Evolutionary conservation across 2,329 filamentous ascomycete genomes (phyloP), one percentile per base, ranked within the genome.

Genomic region (Fusarium bactridioides): DNA sequence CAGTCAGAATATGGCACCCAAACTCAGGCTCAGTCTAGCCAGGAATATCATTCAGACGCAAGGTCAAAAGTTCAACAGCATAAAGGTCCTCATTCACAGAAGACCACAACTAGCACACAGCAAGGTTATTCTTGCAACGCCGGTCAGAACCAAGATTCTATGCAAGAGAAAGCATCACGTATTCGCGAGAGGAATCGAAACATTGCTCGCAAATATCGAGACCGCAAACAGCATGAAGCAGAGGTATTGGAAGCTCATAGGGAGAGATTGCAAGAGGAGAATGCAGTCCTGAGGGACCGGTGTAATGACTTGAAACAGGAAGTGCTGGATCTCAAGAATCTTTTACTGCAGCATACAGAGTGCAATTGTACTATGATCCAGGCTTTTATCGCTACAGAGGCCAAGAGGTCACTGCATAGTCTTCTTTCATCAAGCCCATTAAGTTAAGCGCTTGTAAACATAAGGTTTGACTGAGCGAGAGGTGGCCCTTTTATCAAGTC

Each of bases 1-100:
- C 21, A 23, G 6, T 11, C 37, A 38, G 19, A 4, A 21, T 12
- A 21, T 8, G 37, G 8, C 10, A 38, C 1, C 5, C 5, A 12
- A 12, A 13, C 5, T 13, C 11, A 7, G 11, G 1, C 40, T 23
- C n/a, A 23, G 21, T 13, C 40, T n/a, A 7, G n/a, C 10, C n/a
- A 7, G 10, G 15, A 44, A 11, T 0, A 18, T 7, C 3, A 11
- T 18, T 11, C 15, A 23, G 1, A 5, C 5, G 3, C 16, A 44
- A 11, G 3, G 18, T 12, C 43, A 11, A 12, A 27, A 13, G 7
- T 3, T 25, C 43, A 23, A 25, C 8, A 27, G 25, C 6, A 25
- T 10, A 4, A 2, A 25, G 13, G 15, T 4, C 4, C 7, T 0
- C 19, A 4, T 9, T 9, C 12, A 5, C 12, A 9, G 2, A 11